A percentile compares a stretch with the other conserved stretches of the same genome.
These are phyloP conservation scores for Macadamia integrifolia DNA, from an alignment of 164 flowering plant species.

Conservation along the genomic window DNA sequence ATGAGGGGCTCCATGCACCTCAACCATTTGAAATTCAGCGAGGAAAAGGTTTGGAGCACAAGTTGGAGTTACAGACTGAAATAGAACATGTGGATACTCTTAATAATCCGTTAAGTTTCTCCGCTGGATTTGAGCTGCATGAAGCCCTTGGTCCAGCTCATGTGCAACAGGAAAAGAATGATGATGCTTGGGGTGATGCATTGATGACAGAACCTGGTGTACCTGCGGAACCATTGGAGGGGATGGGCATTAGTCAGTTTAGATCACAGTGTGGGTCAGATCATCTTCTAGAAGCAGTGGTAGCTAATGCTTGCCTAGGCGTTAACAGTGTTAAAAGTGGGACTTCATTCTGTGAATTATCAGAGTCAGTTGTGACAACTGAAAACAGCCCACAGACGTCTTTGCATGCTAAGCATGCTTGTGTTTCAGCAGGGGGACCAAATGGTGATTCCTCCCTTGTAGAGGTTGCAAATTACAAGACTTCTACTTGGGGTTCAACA, in stretches of 20 bases:
- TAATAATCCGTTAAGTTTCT: conserved; percentile 27
- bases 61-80: conserved; percentile 18
- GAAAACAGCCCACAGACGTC: conserved; percentile 36
- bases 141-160: conserved; percentile 71
- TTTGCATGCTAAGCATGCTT: conserved; percentile 20
- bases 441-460: conserved; percentile 18
- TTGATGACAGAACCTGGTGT: conserved; percentile 23
- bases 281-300: conserved; percentile 66
- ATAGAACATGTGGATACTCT: conserved; percentile 19
- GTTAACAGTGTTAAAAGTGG: conserved; percentile 29
- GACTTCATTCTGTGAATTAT: conserved; percentile 29
- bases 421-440: conserved; percentile 30
- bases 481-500: conserved; percentile 27
- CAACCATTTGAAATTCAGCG: conserved; percentile 24
- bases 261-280: conserved; percentile 30
- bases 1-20: conserved; percentile 13
- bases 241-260: conserved; percentile 28
- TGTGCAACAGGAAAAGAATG: conserved; percentile 20
- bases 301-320: conserved; percentile 37
- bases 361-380: conserved; percentile 38
- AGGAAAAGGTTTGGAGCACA: conserved; percentile 15
- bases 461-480: conserved; percentile 23
- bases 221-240: conserved; percentile 30
- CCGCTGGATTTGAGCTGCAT: conserved; percentile 59
- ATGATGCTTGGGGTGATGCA: conserved; percentile 24